These are phyloP conservation scores for Prototheca stagnorum DNA, from an alignment of 163 green algal genomes.

Conservation along the genomic window DNA sequence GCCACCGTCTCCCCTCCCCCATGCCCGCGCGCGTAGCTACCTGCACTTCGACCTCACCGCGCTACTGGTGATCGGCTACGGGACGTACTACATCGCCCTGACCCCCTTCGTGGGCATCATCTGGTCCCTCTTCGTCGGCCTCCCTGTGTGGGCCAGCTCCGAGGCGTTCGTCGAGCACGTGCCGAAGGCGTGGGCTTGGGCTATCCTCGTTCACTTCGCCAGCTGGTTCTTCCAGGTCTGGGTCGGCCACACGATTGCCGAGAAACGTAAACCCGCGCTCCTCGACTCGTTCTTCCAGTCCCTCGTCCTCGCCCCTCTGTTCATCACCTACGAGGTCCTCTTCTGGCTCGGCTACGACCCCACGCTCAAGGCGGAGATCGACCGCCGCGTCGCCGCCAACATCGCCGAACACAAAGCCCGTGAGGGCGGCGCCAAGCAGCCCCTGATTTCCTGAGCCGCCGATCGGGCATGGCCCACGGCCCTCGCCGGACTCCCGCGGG, in stretches of 20 bases:
- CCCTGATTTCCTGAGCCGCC: not conserved
- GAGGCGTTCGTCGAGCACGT: constrained; percentile 31
- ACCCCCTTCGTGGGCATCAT: constrained; percentile 42
- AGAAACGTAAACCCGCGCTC: constrained; percentile 60
- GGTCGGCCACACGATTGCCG: constrained; percentile 54
- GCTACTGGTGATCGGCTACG: no score
- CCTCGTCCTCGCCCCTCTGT: constrained; percentile 58
- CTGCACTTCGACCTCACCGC: not conserved
- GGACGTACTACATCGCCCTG: constrained; percentile 47
- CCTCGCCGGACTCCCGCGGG: no score
- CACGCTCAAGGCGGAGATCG: constrained; percentile 25
- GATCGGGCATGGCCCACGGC: no score
- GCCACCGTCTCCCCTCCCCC: not conserved
- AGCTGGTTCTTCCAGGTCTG: constrained; percentile 56
- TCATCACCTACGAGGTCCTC: constrained; percentile 76
- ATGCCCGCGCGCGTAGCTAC: not conserved
- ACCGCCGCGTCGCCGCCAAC: not conserved
- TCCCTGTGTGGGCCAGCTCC: constrained; percentile 40
- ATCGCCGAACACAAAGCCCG: not conserved
- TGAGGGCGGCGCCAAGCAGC: not conserved
- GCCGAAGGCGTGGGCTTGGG: constrained; percentile 30
- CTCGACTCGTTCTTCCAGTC: constrained; percentile 68
- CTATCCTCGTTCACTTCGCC: constrained; percentile 45
- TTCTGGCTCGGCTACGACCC: constrained; percentile 54
- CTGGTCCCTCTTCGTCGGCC: constrained; percentile 39